Evolutionary conservation across 2,329 filamentous ascomycete species (phyloP).

Genomic region (Nectriaceae sp.): DNA sequence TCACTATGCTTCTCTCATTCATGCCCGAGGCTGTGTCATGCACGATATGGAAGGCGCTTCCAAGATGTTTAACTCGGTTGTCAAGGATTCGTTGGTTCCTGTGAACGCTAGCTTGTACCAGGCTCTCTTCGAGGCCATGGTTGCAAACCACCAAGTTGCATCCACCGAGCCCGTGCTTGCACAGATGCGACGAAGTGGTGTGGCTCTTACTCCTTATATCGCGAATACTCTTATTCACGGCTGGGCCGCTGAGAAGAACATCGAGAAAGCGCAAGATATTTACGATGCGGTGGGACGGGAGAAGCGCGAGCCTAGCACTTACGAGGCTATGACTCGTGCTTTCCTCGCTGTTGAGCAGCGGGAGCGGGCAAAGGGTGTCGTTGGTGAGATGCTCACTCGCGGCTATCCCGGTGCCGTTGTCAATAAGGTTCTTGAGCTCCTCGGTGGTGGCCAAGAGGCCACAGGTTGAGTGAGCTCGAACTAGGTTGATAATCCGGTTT

Average conservation of each 20-base stretch:
- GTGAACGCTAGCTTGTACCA: slow-evolving; percentile 90
- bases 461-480: slow-evolving; percentile 23
- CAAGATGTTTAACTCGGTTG: slow-evolving; percentile 78
- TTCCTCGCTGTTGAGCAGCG: slow-evolving; percentile 84
- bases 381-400: slow-evolving; percentile 85
- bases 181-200: slow-evolving; percentile 71
- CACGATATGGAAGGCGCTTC: slow-evolving; percentile 88
- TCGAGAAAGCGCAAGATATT: slow-evolving; percentile 74
- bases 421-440: slow-evolving; percentile 89
- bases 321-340: slow-evolving; percentile 96
- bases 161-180: slow-evolving; percentile 73
- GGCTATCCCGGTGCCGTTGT: slow-evolving; percentile 92
- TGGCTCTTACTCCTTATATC: slow-evolving; percentile 95
- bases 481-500: slow-evolving; percentile 2
- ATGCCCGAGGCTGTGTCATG: slow-evolving; percentile 90
- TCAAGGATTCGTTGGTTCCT: slow-evolving; percentile 66
- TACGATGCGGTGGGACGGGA: slow-evolving; percentile 77
- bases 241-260: slow-evolving; percentile 84
- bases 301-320: slow-evolving; percentile 93
- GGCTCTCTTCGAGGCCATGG: slow-evolving; percentile 94
- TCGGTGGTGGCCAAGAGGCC: slow-evolving; percentile 59
- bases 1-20: slow-evolving; percentile 93
- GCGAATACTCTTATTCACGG: slow-evolving; percentile 98
- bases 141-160: slow-evolving; percentile 84
- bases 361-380: slow-evolving; percentile 72